A percentile compares a stretch with the other conserved stretches of the same genome.
Evolutionary conservation across 306 rosid species (phyloP).

Genomic region (Casuarina equisetifolia): DNA sequence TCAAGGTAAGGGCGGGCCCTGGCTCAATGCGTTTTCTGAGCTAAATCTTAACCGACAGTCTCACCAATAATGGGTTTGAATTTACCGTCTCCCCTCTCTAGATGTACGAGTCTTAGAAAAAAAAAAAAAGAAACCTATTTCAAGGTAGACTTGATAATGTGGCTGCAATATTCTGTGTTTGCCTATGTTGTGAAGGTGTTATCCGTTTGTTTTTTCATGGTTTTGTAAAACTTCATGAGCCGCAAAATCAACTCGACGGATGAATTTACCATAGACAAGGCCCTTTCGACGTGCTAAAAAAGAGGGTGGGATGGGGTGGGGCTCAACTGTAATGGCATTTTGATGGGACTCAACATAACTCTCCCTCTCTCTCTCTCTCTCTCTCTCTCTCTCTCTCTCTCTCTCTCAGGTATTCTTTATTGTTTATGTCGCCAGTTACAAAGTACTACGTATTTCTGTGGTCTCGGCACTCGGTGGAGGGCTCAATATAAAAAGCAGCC

Average conservation of each 20-base stretch:
- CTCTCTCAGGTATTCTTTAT: neutral
- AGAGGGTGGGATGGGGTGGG: neutral
- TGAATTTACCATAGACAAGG: neutral
- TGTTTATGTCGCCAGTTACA: neutral
- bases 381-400: neutral
- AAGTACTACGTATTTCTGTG: slow-evolving; percentile 22
- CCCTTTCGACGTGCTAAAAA: neutral
- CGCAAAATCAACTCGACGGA: neutral
- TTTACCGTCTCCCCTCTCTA: no score
- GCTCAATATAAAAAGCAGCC: no score
- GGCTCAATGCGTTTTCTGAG: no score
- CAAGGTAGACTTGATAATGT: slow-evolving; percentile 35
- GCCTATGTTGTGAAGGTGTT: neutral
- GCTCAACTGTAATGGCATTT: neutral
- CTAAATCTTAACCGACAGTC: no score
- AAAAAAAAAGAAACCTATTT: neutral
- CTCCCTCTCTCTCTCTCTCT: neutral
- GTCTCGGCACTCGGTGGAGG: slow-evolving; percentile 5
- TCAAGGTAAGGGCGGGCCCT: no score
- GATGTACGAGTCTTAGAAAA: no score
- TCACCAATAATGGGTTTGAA: no score
- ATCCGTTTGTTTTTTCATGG: neutral
- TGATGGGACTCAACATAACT: neutral
- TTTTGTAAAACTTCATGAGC: neutral
- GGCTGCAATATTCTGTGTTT: neutral